Evolutionary conservation across 768 basidiomycete genomes (phyloP), one percentile per base, ranked within the genome.

Genomic region (Suillus spraguei): DNA sequence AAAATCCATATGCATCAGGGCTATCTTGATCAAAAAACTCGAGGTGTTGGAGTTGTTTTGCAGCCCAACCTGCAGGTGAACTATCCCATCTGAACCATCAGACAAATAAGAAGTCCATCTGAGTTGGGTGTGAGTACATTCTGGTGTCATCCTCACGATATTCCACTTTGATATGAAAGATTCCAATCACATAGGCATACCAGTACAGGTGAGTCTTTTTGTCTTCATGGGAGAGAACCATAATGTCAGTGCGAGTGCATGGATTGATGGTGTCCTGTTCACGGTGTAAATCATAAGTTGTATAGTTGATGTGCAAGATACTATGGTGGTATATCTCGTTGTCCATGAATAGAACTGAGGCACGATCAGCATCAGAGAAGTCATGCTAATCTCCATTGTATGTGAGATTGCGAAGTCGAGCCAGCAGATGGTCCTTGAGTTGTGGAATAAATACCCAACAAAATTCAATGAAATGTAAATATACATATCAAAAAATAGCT

Each of bases 91-190:
- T 71, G 56, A 78, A 69, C 79, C 80, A 79, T 3, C 74, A 69
- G 3, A 83, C 80, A 72, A 76, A 82, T 8, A 84, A 66, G 54
- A 83, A 76, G 4, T 79, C 74, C 65, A 82, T 75, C 2, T 62
- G 63, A 14, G 65, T 62, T 11, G 41, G 56, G 0, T 7, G 1
- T 7, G 35, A 38, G 5, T 39, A 56, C n/a, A 5, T 16, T 1
- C 69, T 42, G 0, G 49, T 35, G 10, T 38, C 54, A 20, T 38
- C 49, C 5, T 59, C 0, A n/a, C 4, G 8, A 41, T 63, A 41
- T 7, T 39, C n/a, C 4, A 56, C 44, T 78, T 70, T 0, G 46
- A 47, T 7, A 47, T 47, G 46, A 14, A 6, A 47, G 22, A 47
- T 47, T 0, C 76, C 71, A 5, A 78, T 58, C 6, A 80, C 65